These are phyloP conservation scores for Orychophragmus violaceus DNA, from an alignment of 345 rosid species.

Conservation along the genomic window DNA sequence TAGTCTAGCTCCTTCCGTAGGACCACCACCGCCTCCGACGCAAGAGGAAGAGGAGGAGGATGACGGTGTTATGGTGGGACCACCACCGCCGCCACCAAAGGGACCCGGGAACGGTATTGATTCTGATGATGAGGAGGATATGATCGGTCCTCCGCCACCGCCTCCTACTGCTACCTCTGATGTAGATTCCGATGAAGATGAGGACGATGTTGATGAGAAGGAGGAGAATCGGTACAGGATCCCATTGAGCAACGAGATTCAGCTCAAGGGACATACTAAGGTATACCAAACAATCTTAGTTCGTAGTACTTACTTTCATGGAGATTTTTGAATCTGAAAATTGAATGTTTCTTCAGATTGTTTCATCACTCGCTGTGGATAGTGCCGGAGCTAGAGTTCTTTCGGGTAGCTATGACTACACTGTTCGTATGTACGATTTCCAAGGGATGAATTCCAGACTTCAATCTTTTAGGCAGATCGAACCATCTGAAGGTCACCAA, in stretches of 20 bases:
- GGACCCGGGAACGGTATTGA: constrained; percentile 18
- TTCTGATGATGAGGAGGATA: constrained; percentile 34
- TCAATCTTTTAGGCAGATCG: constrained; percentile 87
- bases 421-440: constrained; percentile 87
- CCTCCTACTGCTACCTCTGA: constrained; percentile 22
- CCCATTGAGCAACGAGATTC: constrained; percentile 81
- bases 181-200: constrained; percentile 48
- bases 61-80: constrained; percentile 46
- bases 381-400: constrained; percentile 91
- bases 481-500: constrained; percentile 94
- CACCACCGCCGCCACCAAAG: constrained; percentile 45
- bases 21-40: constrained; percentile 34
- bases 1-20: constrained; percentile 14
- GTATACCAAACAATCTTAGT: constrained; percentile 30
- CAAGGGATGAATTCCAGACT: constrained; percentile 95
- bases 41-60: constrained; percentile 19
- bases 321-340: not conserved
- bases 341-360: constrained; percentile 42
- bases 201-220: constrained; percentile 35
- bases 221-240: constrained; percentile 56
- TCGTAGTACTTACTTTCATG: not conserved
- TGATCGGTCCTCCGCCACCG: constrained; percentile 64
- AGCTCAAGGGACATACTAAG: constrained; percentile 85
- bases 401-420: constrained; percentile 88
- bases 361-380: constrained; percentile 81